Evolutionary conservation across 768 basidiomycete genomes (phyloP).

Genomic region (Cystobasidiopsis lactophilus): DNA sequence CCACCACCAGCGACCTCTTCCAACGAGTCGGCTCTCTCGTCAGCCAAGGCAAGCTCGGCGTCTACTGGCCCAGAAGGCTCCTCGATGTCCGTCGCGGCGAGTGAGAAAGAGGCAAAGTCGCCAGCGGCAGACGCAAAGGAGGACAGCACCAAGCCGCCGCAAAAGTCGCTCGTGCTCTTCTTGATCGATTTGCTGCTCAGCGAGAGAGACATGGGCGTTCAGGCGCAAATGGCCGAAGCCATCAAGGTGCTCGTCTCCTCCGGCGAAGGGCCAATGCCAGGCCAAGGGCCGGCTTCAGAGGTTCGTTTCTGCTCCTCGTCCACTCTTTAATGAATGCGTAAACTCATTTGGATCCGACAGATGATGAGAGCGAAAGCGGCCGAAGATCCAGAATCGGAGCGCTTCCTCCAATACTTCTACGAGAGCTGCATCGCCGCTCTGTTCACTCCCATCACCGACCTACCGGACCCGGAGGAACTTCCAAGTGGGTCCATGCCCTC

Average conservation of each 20-base stretch:
- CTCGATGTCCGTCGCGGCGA: slow-evolving; percentile 16
- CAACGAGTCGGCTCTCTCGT: not conserved
- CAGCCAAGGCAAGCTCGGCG: not conserved
- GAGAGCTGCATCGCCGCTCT: slow-evolving; percentile 56
- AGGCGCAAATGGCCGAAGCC: slow-evolving; percentile 75
- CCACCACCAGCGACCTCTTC: not conserved
- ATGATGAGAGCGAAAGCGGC: slow-evolving; percentile 27
- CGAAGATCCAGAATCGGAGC: slow-evolving; percentile 55
- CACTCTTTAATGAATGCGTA: slow-evolving; percentile 13
- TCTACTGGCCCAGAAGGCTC: slow-evolving; percentile 38
- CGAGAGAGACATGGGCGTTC: slow-evolving; percentile 62
- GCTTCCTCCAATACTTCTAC: slow-evolving; percentile 85
- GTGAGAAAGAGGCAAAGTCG: slow-evolving; percentile 28
- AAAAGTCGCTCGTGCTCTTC: slow-evolving; percentile 36
- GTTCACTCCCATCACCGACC: slow-evolving; percentile 52
- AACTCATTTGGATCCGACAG: slow-evolving; percentile 20
- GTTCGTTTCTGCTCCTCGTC: slow-evolving; percentile 5
- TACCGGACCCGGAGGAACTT: slow-evolving; percentile 43
- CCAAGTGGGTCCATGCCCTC: slow-evolving; percentile 5
- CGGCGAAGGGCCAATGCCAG: slow-evolving; percentile 21
- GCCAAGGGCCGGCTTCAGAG: slow-evolving; percentile 19
- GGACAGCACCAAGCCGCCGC: slow-evolving; percentile 28
- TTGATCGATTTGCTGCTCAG: slow-evolving; percentile 54
- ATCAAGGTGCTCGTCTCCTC: slow-evolving; percentile 62
- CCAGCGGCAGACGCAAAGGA: slow-evolving; percentile 38